Evolutionary conservation across 1,284 basidiomycete genomes (phyloP), one percentile per base, ranked within the genome.

Genomic region (Leccinum fuscescens): DNA sequence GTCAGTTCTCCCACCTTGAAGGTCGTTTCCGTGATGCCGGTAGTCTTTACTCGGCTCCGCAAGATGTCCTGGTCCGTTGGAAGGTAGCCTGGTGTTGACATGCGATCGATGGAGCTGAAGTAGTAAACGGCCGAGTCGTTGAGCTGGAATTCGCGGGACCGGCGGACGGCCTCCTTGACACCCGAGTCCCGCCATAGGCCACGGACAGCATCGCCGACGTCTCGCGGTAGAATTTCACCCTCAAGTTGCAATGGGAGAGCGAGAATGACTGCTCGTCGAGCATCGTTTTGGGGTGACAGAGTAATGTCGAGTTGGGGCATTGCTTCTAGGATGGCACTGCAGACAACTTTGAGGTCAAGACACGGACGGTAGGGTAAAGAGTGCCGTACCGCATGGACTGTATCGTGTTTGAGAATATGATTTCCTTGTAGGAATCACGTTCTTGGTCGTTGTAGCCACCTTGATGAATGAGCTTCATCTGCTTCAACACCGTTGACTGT

Each of bases 71-170:
- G 93, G 72, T 97, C 95, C 0, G 91, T 92, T 3, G 95, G 96
- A 61, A 94, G 76, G 78, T 96, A 98, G 56, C 82, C 80, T 0
- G 85, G 80, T 9, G 82, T 72, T 0, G 90, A 79, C 85, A 98
- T 96, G 61, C 94, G 87, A 63, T 90, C 86, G 64, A 98, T 93
- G 12, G 90, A 82, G 74, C 91, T 93, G 82, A 98, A 98, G 80
- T 96, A 98, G 82, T 97, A 98, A 52, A 93, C 85, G 1, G 96
- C 96, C 15, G 89, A 93, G 77, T 98, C 96, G 78, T 98, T 98
- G 62, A 99, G 83, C 78, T 99, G 96, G 81, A 96, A 94, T 78
- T 98, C 96, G 60, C 94, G 86, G 42, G 90, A 88, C 57, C 94
- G 84, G 48, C 84, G 80, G 50, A 96, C 96, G 50, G 94, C 93